These are phyloP conservation scores for Chaetothyriales sp. DNA, from an alignment of 2,329 filamentous ascomycete genomes.

Conservation along the genomic window DNA sequence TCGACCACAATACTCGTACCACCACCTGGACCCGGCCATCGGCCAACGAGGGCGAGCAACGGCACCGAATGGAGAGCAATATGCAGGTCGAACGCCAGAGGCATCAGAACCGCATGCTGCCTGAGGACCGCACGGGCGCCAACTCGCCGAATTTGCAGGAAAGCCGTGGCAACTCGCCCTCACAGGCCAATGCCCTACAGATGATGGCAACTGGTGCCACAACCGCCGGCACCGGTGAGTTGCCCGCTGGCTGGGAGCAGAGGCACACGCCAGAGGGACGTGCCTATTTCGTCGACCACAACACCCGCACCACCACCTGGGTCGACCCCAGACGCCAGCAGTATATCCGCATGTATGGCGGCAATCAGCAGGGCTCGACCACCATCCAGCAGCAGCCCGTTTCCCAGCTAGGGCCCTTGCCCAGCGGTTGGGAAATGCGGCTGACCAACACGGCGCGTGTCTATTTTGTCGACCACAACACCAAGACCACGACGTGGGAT, in stretches of 20 bases:
- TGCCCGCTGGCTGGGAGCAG: slow-evolving; percentile 93
- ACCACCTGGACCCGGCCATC: slow-evolving; percentile 93
- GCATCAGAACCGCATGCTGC: slow-evolving; percentile 88
- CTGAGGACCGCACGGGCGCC: slow-evolving; percentile 85
- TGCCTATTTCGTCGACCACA: slow-evolving; percentile 96
- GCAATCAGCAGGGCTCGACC: slow-evolving; percentile 50
- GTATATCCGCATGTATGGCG: slow-evolving; percentile 96
- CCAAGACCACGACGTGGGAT: slow-evolving; percentile 98
- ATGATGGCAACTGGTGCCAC: slow-evolving; percentile 95
- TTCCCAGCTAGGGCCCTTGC: slow-evolving; percentile 83
- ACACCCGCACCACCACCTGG: slow-evolving; percentile 95
- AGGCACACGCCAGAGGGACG: slow-evolving; percentile 87
- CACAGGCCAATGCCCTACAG: slow-evolving; percentile 42
- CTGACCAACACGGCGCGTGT: slow-evolving; percentile 94
- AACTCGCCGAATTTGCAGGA: slow-evolving; percentile 67
- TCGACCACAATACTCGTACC: slow-evolving; percentile 91
- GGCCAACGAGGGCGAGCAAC: slow-evolving; percentile 58
- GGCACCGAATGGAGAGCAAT: slow-evolving; percentile 70
- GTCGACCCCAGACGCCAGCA: slow-evolving; percentile 93
- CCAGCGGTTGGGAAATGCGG: slow-evolving; percentile 98
- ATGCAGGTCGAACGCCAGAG: slow-evolving; percentile 84
- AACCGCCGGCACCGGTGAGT: slow-evolving; percentile 77
- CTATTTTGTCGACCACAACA: slow-evolving; percentile 99
- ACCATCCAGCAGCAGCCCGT: slow-evolving; percentile 95
- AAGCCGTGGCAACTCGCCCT: slow-evolving; percentile 26